Base-by-base conservation (phyloP, 1,139 yeast genomes). In the Suhomyces atakaporum region DNA sequence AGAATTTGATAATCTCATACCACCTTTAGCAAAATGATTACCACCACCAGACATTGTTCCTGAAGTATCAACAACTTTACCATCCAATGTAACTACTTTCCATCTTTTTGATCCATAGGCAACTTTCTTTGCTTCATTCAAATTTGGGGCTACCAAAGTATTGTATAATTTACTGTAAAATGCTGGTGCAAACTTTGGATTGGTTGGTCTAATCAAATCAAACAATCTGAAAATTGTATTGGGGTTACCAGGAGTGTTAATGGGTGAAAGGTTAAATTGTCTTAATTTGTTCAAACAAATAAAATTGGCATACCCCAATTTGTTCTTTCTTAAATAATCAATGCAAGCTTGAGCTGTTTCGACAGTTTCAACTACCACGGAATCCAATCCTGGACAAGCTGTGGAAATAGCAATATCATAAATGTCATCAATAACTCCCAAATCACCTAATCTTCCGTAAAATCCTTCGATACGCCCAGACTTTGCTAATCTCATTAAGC, bases 1-100 rank as follows among this genome's bases (percentile, higher is more conserved):
- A 1, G 62, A 50, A 12, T 51, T 47, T 4, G 60, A 46, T 3
- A 77, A 61, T 39, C 70, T 70, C 92, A 84, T 82, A 1, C 77
- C 80, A 6, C 94, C 94, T 35, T 69, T 69, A 11, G 77, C 72
- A 11, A 77, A 79, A 30, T 74, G 68, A 31, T 75, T 77, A 36
- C 97, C 97, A 62, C 99, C 99, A 52, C 99, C 99, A 34, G 95
- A 81, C 84, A 94, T 84, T 2, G 97, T 86, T 61, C 99, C 99
- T 2, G 96, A 85, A n/a, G 84, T 80, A 54, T 90, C 97, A 39
- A 94, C 92, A 22, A 92, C 69, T 50, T 88, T 85, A 20, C 99
- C 99, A 60, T 87, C 96, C 11, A 89, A 62, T 0, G 98, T 88
- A 0, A 94, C 98, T 9, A 90, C 97, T 52, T 95, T 77, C 73